Conservation (phyloP, 768 basidiomycete species). For the Mycena amicta region DNA sequence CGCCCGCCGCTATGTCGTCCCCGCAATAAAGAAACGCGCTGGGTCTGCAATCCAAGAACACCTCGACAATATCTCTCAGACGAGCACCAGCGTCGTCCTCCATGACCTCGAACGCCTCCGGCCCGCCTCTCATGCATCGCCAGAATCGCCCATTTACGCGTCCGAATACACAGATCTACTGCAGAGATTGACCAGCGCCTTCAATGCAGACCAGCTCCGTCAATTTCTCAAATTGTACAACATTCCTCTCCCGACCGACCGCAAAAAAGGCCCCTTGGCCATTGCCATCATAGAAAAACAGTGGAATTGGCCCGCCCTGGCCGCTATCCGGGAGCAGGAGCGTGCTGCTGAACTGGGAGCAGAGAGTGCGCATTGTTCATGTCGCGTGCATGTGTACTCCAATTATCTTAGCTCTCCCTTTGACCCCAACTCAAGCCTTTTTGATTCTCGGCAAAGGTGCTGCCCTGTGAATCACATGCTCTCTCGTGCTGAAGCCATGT, state of each 20-base stretch:
- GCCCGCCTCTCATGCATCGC: constrained; percentile 41
- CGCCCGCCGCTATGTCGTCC: neutral
- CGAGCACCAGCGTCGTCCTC: constrained; percentile 50
- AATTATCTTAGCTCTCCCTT: constrained; percentile 48
- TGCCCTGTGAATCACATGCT: neutral
- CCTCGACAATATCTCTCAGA: constrained; percentile 50
- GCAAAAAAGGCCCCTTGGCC: constrained; percentile 44
- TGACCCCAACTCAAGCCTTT: constrained; percentile 65
- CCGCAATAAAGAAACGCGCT: constrained; percentile 35
- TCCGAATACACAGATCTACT: constrained; percentile 55
- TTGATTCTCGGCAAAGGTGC: constrained; percentile 73
- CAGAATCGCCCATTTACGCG: constrained; percentile 51
- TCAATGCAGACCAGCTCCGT: constrained; percentile 63
- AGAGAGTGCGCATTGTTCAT: constrained; percentile 44
- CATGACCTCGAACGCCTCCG: constrained; percentile 64
- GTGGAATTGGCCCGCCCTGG: constrained; percentile 72
- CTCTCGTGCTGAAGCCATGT: constrained; percentile 5
- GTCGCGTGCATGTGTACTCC: constrained; percentile 4
- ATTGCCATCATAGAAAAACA: constrained; percentile 60
- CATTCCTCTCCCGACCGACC: constrained; percentile 34
- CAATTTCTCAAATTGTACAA: constrained; percentile 53
- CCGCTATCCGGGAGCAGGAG: constrained; percentile 50
- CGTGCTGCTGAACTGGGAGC: constrained; percentile 51
- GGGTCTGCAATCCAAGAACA: constrained; percentile 55
- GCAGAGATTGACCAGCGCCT: constrained; percentile 58